Evolutionary conservation across 805 yeast genomes (phyloP), one percentile per base, ranked within the genome.

Genomic region (Sungouiozyma ichnusensis): DNA sequence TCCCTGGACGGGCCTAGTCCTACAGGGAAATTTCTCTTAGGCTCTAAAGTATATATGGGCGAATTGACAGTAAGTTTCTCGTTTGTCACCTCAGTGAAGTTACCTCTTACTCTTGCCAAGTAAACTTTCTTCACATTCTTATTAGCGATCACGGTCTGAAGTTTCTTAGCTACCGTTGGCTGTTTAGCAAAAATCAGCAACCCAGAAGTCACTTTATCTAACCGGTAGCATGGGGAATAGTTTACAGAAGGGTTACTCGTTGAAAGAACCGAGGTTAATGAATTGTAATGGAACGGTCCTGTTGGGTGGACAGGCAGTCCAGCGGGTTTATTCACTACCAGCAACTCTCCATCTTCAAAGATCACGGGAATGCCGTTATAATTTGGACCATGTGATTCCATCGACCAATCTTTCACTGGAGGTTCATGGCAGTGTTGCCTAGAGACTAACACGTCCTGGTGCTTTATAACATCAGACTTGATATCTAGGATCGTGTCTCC

Each of bases 281-380:
- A 76, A 57, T 80, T 75, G 58, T 77, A 76, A 55, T 87, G 59
- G 68, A 79, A 77, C 46, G 85, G 66, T 0, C 97, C 97, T 0
- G 96, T 82, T 2, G 98, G 97, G 58, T 92, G 98, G 1, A 85
- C 90, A 0, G 97, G 97, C 1, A 92, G 71, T 0, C 98, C 97
- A 4, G 85, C 72, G 0, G 98, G 98, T 51, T 92, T 92, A 61
- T 90, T 90, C 13, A 92, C 77, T 3, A 85, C 92, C 4, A 90
- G 70, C n/a, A 85, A 56, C 33, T 79, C 71, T 2, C 78, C 85
- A 58, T 85, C 81, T 49, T 86, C 84, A 55, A 71, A 71, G 0
- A 87, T 76, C 13, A 87, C 74, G 40, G 72, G 69, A 41, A 86
- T 77, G 0, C 75, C 74, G 14, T 66, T 58, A 46, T 14, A 29